phyloP scores from a whole-genome alignment of 257 asterid species.

The Primulina huaijiensis region DNA sequence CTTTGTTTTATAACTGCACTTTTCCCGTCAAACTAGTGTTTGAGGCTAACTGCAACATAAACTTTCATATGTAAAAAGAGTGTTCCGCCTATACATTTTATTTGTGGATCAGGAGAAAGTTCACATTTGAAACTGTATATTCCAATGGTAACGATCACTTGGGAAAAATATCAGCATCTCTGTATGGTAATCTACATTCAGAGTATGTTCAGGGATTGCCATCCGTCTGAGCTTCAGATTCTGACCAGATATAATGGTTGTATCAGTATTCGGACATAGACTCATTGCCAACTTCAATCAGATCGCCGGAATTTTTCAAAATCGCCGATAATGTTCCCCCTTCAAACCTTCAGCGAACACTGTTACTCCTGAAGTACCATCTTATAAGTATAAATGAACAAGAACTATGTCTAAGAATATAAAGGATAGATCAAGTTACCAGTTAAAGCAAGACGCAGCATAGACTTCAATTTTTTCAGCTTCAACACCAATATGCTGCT shows the following conservation, averaged over 20 bases:
- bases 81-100: slow-evolving; percentile 29
- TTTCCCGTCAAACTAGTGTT: no score
- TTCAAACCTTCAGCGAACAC: slow-evolving; percentile 20
- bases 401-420: background rate
- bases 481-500: slow-evolving; percentile 22
- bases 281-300: slow-evolving; percentile 23
- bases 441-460: slow-evolving; percentile 23
- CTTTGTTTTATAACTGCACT: no score
- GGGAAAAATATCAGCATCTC: slow-evolving; percentile 25
- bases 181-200: slow-evolving; percentile 25
- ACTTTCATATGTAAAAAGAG: background rate
- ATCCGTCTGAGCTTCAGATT: slow-evolving; percentile 13
- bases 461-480: slow-evolving; percentile 25
- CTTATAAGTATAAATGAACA: background rate
- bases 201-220: slow-evolving; percentile 23
- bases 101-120: slow-evolving; percentile 21
- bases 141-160: slow-evolving; percentile 15
- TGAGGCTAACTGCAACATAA: no score
- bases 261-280: slow-evolving; percentile 13
- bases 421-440: slow-evolving; percentile 27
- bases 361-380: slow-evolving; percentile 30
- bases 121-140: slow-evolving; percentile 24
- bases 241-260: slow-evolving; percentile 26
- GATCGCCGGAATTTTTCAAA: slow-evolving; percentile 18
- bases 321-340: background rate